phyloP scores from a whole-genome alignment of 495 filamentous ascomycete genomes.

The Penicillium goetzii region DNA sequence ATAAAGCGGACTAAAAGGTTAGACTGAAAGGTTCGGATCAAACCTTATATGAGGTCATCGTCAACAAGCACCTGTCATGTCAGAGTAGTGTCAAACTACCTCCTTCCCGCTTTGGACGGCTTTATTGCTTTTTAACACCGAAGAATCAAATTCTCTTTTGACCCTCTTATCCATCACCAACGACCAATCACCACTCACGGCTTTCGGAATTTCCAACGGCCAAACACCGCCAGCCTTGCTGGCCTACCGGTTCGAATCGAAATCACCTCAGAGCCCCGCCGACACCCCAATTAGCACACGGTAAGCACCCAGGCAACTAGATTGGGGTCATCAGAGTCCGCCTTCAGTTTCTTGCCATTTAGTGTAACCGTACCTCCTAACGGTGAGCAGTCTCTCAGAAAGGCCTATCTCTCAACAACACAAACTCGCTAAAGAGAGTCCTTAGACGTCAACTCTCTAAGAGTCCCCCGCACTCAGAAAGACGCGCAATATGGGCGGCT shows the following conservation, averaged over 20 bases:
- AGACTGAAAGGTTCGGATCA: background rate
- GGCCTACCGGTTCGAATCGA: background rate
- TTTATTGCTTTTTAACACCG: background rate
- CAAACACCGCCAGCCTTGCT: background rate
- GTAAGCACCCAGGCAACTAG: conserved; percentile 14
- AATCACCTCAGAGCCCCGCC: conserved; percentile 1
- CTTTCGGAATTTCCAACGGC: background rate
- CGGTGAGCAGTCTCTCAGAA: background rate
- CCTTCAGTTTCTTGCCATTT: background rate
- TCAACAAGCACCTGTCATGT: background rate
- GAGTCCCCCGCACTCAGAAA: background rate
- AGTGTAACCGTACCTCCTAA: conserved; percentile 4
- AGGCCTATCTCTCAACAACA: background rate
- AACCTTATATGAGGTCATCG: background rate
- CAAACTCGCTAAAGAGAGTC: background rate
- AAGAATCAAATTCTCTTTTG: background rate
- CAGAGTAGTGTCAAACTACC: background rate
- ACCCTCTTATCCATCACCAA: background rate
- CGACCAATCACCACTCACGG: background rate
- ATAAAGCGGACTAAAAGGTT: too few relatives aligned
- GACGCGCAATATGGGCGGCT: conserved; percentile 18
- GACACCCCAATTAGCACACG: background rate
- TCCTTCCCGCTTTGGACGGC: background rate
- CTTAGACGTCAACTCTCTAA: background rate
- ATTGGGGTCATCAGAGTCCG: background rate